Percentiles rank a stretch among this genome's conserved stretches.
These are phyloP conservation scores for Lentinus brumalis DNA, from an alignment of 768 basidiomycete species.

Conservation along the genomic window DNA sequence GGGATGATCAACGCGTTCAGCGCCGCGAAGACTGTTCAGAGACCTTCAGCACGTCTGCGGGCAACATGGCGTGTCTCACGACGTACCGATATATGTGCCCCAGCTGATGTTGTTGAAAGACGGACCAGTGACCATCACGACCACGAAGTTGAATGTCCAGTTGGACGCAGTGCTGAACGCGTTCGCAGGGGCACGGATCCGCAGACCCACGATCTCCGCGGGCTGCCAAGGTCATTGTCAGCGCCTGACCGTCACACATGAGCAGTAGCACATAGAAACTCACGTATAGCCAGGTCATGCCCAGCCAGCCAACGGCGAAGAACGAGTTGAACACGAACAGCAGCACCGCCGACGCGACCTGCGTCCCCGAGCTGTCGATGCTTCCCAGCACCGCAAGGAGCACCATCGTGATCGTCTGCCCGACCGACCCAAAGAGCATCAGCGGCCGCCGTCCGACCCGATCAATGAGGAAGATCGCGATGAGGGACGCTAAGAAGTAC, in stretches of 20 bases:
- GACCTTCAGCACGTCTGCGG: neutral
- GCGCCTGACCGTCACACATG: too few species aligned
- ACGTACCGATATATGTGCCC: conserved; percentile 58
- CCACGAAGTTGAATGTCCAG: conserved; percentile 60
- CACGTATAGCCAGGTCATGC: conserved; percentile 73
- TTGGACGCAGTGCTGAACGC: conserved; percentile 57
- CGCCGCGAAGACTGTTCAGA: conserved; percentile 50
- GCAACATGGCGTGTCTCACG: too few species aligned
- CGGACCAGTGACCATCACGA: conserved; percentile 64
- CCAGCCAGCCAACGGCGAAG: conserved; percentile 71
- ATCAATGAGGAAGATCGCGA: conserved; percentile 74
- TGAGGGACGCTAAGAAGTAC: conserved; percentile 69
- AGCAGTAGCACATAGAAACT: conserved; percentile 19
- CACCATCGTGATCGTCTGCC: conserved; percentile 59
- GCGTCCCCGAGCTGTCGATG: conserved; percentile 47
- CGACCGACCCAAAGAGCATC: conserved; percentile 70
- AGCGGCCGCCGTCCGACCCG: conserved; percentile 71
- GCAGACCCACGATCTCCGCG: conserved; percentile 64
- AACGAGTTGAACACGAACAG: conserved; percentile 74
- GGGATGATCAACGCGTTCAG: conserved; percentile 61
- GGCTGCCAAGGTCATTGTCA: conserved; percentile 38
- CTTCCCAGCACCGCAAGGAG: conserved; percentile 61
- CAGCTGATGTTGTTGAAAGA: conserved; percentile 60
- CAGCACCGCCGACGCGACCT: conserved; percentile 53
- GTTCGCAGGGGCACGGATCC: conserved; percentile 65